Evolutionary conservation across 768 basidiomycete species (phyloP), one percentile per base, ranked within the genome.

Genomic region (Rhizopogon rudus): DNA sequence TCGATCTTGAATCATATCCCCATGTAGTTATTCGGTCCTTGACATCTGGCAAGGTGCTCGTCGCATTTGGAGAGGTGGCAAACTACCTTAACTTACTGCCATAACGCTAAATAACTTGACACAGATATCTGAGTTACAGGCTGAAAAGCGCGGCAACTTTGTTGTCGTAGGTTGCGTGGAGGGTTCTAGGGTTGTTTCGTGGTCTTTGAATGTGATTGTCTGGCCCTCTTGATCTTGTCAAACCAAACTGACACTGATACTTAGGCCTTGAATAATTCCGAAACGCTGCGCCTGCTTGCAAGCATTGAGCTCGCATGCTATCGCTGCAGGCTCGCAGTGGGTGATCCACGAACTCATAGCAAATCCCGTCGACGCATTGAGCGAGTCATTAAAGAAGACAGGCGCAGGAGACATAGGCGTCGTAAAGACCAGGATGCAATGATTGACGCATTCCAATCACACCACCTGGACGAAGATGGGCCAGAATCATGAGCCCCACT

Each of bases 241-340:
- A 45, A 53, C 35, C 58, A 63, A 57, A 62, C 44, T 51, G 39
- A 44, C 39, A 37, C 25, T 17, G 29, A 40, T 33, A 57, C 40
- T 42, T 59, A 93, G 90, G 89, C 91, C 2, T 69, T 90, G 59
- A 93, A 90, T 64, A 86, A 88, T 63, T 83, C 89, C 7, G 90
- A 93, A 65, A 92, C 91, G 0, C 78, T 93, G 35, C 85, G 88
- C 42, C 73, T 93, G 48, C 77, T 92, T 41, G 89, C 90, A 6
- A 88, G 86, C 71, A 88, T 93, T 58, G 91, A 93, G 64, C 81
- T 92, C 37, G 88, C 91, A 3, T 91, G 88, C 67, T 89, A 91
- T 67, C 81, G 80, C 61, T 88, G 84, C 73, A 87, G 83, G 64
- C 78, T 84, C 61, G 81, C 83, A 3, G 66, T 89, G 14, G 65